A percentile compares a stretch with the other conserved stretches of the same genome.
These are phyloP conservation scores for Daldinia decipiens DNA, from an alignment of 495 filamentous ascomycete genomes.

Conservation along the genomic window DNA sequence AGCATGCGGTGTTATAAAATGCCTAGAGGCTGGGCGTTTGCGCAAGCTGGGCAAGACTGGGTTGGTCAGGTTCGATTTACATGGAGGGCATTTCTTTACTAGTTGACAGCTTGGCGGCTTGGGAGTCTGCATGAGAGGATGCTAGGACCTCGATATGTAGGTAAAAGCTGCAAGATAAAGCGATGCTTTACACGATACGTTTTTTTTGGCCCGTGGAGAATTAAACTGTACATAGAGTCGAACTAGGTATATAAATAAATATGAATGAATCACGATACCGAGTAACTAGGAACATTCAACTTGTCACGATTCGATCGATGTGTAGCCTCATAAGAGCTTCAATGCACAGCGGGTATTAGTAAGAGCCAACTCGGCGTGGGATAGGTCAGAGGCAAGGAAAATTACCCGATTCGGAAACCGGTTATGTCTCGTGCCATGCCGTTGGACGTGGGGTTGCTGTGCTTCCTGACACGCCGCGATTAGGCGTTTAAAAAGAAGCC, in stretches of 20 bases:
- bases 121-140: constrained; percentile 25
- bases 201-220: constrained; percentile 5
- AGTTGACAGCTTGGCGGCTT: constrained; percentile 13
- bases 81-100: constrained; percentile 10
- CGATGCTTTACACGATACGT: constrained; percentile 6
- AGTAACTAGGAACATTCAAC: background rate
- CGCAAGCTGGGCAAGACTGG: constrained; percentile 25
- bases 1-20: constrained; percentile 28
- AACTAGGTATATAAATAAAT: constrained; percentile 3
- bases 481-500: constrained; percentile 5
- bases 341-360: constrained; percentile 14
- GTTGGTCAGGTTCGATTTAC: constrained; percentile 24
- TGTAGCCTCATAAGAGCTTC: background rate
- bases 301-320: background rate
- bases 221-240: constrained; percentile 20
- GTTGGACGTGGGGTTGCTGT: constrained; percentile 1
- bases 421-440: constrained; percentile 9
- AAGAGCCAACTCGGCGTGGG: constrained; percentile 22
- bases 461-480: background rate
- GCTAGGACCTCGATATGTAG: background rate
- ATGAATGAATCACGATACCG: constrained; percentile 9
- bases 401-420: constrained; percentile 36
- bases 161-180: constrained; percentile 1
- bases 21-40: constrained; percentile 34
- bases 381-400: constrained; percentile 29